Conservation (phyloP, 2,329 filamentous ascomycete genomes). For the Penicillium carneum region DNA sequence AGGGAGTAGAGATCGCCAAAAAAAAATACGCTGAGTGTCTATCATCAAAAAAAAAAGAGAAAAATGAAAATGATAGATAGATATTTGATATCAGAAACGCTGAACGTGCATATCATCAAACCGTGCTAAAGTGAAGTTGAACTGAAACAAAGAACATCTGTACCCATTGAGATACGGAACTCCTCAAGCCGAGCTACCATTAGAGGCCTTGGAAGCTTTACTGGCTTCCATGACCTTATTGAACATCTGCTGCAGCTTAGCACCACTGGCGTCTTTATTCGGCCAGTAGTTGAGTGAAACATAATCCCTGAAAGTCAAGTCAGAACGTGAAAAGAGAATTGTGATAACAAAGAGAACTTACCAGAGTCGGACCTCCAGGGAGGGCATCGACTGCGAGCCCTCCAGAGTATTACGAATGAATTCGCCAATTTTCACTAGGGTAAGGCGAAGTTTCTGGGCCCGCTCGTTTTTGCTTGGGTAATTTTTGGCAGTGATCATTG, state of each 20-base stretch:
- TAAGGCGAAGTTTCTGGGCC: conserved; percentile 52
- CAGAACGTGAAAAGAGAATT: conserved; percentile 28
- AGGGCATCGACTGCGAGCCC: conserved; percentile 49
- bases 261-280: conserved; percentile 52
- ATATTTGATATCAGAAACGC: conserved; percentile 20
- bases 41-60: conserved; percentile 6
- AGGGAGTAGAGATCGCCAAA: conserved; percentile 4
- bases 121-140: conserved; percentile 22
- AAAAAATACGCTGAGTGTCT: conserved; percentile 9
- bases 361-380: conserved; percentile 56
- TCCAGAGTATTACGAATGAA: conserved; percentile 54
- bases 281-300: conserved; percentile 56
- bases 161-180: background rate
- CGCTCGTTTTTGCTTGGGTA: conserved; percentile 54
- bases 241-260: conserved; percentile 50
- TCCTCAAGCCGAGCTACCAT: conserved; percentile 35
- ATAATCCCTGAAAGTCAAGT: conserved; percentile 50
- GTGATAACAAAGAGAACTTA: conserved; percentile 38
- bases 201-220: conserved; percentile 39
- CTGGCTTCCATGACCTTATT: conserved; percentile 46
- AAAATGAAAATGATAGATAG: conserved; percentile 6
- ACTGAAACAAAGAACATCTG: conserved; percentile 16
- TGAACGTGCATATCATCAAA: conserved; percentile 29
- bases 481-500: conserved; percentile 55
- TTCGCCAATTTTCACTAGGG: conserved; percentile 56